These are phyloP conservation scores for Alternaria sp. DNA, from an alignment of 2,329 filamentous ascomycete species.

Conservation along the genomic window DNA sequence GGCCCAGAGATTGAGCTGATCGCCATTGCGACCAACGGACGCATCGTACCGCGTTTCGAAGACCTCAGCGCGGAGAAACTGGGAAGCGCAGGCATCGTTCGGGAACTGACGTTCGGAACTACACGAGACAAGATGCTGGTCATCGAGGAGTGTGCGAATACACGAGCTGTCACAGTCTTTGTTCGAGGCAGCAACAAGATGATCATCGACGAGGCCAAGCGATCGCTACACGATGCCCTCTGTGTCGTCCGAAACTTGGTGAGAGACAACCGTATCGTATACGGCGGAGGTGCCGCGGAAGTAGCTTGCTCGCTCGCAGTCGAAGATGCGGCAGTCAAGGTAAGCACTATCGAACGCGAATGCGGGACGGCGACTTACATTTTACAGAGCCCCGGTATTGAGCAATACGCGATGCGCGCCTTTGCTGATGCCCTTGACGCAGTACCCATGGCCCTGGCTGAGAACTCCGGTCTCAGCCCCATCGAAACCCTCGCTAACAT, in stretches of 20 bases:
- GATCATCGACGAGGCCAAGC: slow-evolving; percentile 99
- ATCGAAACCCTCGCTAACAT: slow-evolving; percentile 94
- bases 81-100: slow-evolving; percentile 85
- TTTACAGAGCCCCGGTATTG: slow-evolving; percentile 82
- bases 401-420: slow-evolving; percentile 98
- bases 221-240: slow-evolving; percentile 94
- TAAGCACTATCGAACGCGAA: slow-evolving; percentile 38
- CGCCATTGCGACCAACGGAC: slow-evolving; percentile 96
- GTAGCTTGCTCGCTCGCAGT: slow-evolving; percentile 97
- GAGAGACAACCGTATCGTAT: slow-evolving; percentile 94
- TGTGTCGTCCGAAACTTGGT: slow-evolving; percentile 98
- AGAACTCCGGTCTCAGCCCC: slow-evolving; percentile 95
- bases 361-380: slow-evolving; percentile 14
- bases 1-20: slow-evolving; percentile 98
- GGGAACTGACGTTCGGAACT: slow-evolving; percentile 96
- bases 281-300: slow-evolving; percentile 95
- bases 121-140: slow-evolving; percentile 99
- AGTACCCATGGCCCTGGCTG: slow-evolving; percentile 92
- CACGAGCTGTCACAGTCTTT: slow-evolving; percentile 93
- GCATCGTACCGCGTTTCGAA: slow-evolving; percentile 97
- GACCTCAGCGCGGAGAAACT: slow-evolving; percentile 92
- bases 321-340: slow-evolving; percentile 90
- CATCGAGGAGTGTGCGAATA: slow-evolving; percentile 99
- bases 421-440: slow-evolving; percentile 95
- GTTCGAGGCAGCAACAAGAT: slow-evolving; percentile 99